These are phyloP conservation scores for Cylindrodendrum hubeiense DNA, from an alignment of 2,329 filamentous ascomycete species.

Conservation along the genomic window DNA sequence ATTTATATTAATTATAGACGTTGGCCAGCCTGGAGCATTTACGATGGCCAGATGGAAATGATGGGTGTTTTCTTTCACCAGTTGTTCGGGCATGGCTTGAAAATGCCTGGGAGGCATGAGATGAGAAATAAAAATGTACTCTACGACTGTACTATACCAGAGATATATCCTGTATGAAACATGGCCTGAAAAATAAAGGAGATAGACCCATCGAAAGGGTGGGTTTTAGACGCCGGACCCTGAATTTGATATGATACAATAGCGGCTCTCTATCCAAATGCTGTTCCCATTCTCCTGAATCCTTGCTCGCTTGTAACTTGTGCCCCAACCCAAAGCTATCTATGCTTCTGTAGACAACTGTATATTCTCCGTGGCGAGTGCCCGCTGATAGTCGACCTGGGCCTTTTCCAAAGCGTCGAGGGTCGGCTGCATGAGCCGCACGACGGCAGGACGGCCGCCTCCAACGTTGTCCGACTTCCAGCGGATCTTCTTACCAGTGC, in stretches of 20 bases:
- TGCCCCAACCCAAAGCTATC: not conserved
- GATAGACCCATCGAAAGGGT: not conserved
- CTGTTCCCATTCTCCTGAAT: not conserved
- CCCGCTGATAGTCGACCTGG: slow-evolving; percentile 76
- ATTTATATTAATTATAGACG: slow-evolving; percentile 27
- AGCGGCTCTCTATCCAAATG: not conserved
- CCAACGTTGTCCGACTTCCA: slow-evolving; percentile 76
- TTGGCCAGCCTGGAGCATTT: slow-evolving; percentile 19
- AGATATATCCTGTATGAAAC: slow-evolving; percentile 20
- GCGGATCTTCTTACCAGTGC: slow-evolving; percentile 79
- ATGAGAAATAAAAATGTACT: slow-evolving; percentile 29
- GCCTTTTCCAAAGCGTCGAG: slow-evolving; percentile 78
- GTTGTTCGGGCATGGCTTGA: slow-evolving; percentile 7
- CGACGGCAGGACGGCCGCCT: slow-evolving; percentile 82
- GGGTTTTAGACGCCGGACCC: slow-evolving; percentile 3
- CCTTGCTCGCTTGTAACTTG: not conserved
- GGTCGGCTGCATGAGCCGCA: slow-evolving; percentile 81
- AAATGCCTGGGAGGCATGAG: slow-evolving; percentile 4
- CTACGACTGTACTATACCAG: slow-evolving; percentile 34
- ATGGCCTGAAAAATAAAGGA: slow-evolving; percentile 1
- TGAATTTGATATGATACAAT: slow-evolving; percentile 12
- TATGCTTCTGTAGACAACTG: slow-evolving; percentile 58
- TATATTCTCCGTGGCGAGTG: slow-evolving; percentile 73
- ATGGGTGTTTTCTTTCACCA: slow-evolving; percentile 3
- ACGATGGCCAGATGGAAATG: slow-evolving; percentile 19